Evolutionary conservation across 176 grass and related monocot species (phyloP).

Genomic region (Paspalum notatum): DNA sequence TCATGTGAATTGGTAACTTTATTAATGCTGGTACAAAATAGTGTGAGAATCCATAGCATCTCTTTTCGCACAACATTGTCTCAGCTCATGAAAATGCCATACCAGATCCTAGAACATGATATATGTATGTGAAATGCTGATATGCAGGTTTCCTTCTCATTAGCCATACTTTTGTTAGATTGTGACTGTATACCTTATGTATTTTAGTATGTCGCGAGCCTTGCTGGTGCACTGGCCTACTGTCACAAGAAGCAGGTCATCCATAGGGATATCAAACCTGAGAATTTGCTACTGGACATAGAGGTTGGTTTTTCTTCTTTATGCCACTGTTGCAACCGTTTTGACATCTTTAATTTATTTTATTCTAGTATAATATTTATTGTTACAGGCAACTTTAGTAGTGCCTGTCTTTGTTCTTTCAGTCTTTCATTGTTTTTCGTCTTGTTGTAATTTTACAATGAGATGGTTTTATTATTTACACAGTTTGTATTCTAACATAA

Average conservation of each 20-base stretch:
- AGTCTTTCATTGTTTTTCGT: neutral
- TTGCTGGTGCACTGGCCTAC: constrained; percentile 76
- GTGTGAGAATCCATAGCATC: neutral
- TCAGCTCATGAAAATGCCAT: neutral
- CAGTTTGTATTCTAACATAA: neutral
- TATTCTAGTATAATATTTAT: neutral
- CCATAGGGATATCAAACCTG: constrained; percentile 95
- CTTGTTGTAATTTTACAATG: neutral
- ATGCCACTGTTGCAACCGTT: neutral
- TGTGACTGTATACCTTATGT: constrained; percentile 19
- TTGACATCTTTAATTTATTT: constrained; percentile 23
- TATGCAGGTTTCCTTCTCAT: constrained; percentile 16
- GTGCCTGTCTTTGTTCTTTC: neutral
- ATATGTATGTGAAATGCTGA: neutral
- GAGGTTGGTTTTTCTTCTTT: constrained; percentile 55
- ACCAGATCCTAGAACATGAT: neutral
- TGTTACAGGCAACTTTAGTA: neutral
- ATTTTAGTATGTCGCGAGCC: constrained; percentile 75
- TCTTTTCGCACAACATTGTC: neutral
- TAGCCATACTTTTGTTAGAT: constrained; percentile 16
- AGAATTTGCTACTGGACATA: constrained; percentile 90
- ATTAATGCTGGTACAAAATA: constrained; percentile 9
- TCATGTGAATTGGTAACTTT: no score
- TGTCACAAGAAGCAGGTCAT: constrained; percentile 97
- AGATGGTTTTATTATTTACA: neutral